Evolutionary conservation across 2,329 filamentous ascomycete genomes (phyloP).

Genomic region (Didymella pinodella): DNA sequence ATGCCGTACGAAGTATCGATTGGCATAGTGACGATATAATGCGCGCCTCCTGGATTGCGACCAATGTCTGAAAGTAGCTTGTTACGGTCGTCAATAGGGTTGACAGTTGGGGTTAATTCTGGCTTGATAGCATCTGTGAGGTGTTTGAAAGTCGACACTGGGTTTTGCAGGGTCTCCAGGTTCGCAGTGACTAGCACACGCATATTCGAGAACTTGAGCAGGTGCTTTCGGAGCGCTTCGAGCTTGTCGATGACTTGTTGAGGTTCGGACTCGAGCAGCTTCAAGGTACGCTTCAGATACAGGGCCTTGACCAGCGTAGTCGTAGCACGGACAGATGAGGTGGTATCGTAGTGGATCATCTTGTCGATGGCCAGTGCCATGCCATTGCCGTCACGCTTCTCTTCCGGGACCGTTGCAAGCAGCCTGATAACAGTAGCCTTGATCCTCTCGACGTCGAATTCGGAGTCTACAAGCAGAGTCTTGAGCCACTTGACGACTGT

Average conservation of each 20-base stretch:
- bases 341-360: conserved; percentile 80
- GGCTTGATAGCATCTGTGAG: conserved; percentile 60
- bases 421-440: conserved; percentile 76
- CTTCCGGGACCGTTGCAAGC: conserved; percentile 88
- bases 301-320: conserved; percentile 85
- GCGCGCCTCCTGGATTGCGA: conserved; percentile 74
- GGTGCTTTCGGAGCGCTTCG: conserved; percentile 74
- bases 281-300: conserved; percentile 85
- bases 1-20: conserved; percentile 92
- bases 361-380: conserved; percentile 71
- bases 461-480: conserved; percentile 84
- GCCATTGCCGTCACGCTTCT: conserved; percentile 82
- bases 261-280: conserved; percentile 79
- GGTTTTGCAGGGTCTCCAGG: conserved; percentile 74
- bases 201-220: conserved; percentile 87
- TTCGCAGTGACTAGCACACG: conserved; percentile 86
- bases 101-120: conserved; percentile 63
- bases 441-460: conserved; percentile 78
- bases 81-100: conserved; percentile 73
- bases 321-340: conserved; percentile 78
- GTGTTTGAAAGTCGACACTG: conserved; percentile 79
- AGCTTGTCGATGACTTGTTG: conserved; percentile 79
- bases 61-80: conserved; percentile 80
- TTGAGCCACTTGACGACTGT: conserved; percentile 84
- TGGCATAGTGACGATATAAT: conserved; percentile 86